Evolutionary conservation across 75 land plant genomes (phyloP).

Genomic region (Cryptomeria japonica): DNA sequence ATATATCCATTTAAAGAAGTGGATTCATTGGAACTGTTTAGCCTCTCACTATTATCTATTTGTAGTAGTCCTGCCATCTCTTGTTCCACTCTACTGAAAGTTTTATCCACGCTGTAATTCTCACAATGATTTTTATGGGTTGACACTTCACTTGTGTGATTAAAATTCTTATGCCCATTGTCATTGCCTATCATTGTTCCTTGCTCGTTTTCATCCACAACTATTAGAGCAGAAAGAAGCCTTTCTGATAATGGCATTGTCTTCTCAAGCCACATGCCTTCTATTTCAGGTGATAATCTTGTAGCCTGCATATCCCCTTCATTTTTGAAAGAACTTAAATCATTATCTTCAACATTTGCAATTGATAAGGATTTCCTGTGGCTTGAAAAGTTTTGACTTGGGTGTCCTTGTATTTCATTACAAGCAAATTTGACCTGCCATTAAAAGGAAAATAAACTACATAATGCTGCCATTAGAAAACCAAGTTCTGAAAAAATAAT

Average conservation of each 20-base stretch:
- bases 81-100: slow-evolving; percentile 23
- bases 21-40: slow-evolving; percentile 14
- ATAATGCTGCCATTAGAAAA: not conserved
- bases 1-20: slow-evolving; percentile 33
- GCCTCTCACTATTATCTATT: slow-evolving; percentile 19
- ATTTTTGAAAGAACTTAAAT: not conserved
- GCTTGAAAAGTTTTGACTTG: not conserved
- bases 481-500: not conserved
- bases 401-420: not conserved
- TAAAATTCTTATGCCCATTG: slow-evolving; percentile 16
- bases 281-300: not conserved
- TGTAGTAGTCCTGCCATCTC: slow-evolving; percentile 40
- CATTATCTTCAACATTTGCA: not conserved
- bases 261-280: slow-evolving; percentile 12
- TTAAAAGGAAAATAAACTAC: not conserved
- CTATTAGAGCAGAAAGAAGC: slow-evolving; percentile 68
- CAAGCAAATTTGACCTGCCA: not conserved
- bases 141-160: slow-evolving; percentile 27
- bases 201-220: slow-evolving; percentile 51
- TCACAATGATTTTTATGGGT: slow-evolving; percentile 22
- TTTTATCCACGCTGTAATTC: slow-evolving; percentile 34
- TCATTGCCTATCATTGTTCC: slow-evolving; percentile 1
- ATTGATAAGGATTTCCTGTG: not conserved
- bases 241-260: slow-evolving; percentile 63
- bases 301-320: not conserved